Percentiles rank a stretch among this genome's conserved stretches.
Conservation (phyloP, 805 yeast genomes). For the Zygosaccharomyces pseudorouxii region DNA sequence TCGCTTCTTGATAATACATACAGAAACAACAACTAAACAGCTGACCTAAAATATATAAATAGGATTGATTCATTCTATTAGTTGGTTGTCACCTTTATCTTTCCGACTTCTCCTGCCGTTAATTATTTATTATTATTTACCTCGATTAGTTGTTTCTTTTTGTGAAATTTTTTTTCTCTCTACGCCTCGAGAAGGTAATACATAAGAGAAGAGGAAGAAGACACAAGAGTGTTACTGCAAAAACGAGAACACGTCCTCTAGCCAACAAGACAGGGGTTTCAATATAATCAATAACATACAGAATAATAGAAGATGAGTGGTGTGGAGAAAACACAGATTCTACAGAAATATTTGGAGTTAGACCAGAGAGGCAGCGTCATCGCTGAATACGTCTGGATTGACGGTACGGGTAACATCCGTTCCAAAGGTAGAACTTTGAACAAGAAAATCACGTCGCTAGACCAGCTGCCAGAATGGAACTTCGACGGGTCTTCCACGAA, state of each 20-base stretch:
- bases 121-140: background rate
- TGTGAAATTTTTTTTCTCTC: background rate
- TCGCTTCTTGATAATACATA: too few species aligned
- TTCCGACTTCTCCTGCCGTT: background rate
- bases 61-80: background rate
- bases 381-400: conserved; percentile 98
- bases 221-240: too few species aligned
- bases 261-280: too few species aligned
- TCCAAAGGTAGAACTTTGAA: conserved; percentile 88
- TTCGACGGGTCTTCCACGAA: conserved; percentile 98
- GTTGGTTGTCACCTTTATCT: background rate
- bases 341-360: conserved; percentile 76
- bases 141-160: conserved; percentile 1
- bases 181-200: background rate
- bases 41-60: too few species aligned
- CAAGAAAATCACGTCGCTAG: conserved; percentile 63
- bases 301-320: conserved; percentile 12
- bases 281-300: background rate
- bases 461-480: conserved; percentile 97
- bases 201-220: background rate
- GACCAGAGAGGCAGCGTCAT: conserved; percentile 81
- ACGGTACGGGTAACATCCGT: conserved; percentile 84
- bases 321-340: conserved; percentile 63
- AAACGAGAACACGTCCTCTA: too few species aligned
- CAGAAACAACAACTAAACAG: too few species aligned